These are phyloP conservation scores for Saccharomycopsis fibuligera DNA, from an alignment of 805 yeast species.

Conservation along the genomic window DNA sequence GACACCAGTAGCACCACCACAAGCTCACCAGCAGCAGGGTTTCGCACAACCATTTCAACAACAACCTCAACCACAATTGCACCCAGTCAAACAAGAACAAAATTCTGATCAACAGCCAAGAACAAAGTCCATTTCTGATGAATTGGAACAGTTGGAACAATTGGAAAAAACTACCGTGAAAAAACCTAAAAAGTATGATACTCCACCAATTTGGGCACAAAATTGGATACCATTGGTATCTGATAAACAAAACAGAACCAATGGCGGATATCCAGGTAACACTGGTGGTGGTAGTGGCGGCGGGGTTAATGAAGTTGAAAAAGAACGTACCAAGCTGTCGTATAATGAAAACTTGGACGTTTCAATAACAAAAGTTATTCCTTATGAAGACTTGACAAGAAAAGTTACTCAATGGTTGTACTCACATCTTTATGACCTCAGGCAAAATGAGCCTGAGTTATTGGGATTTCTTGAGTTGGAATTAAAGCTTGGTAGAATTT, in stretches of 20 bases:
- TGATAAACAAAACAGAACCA: not conserved
- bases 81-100: not conserved
- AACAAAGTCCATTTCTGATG: slow-evolving; percentile 4
- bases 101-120: not conserved
- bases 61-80: not conserved
- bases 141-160: slow-evolving; percentile 12
- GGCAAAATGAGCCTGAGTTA: slow-evolving; percentile 34
- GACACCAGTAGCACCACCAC: no score
- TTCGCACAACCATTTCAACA: slow-evolving; percentile 2
- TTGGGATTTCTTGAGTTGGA: slow-evolving; percentile 63
- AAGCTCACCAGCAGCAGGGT: no score
- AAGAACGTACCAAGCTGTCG: not conserved
- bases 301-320: slow-evolving; percentile 8
- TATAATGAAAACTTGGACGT: slow-evolving; percentile 23
- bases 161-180: slow-evolving; percentile 2
- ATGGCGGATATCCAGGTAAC: not conserved
- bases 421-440: slow-evolving; percentile 67
- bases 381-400: slow-evolving; percentile 74
- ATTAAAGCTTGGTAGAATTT: slow-evolving; percentile 65
- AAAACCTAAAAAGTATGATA: slow-evolving; percentile 18
- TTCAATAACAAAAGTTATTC: slow-evolving; percentile 68
- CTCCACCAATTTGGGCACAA: slow-evolving; percentile 73
- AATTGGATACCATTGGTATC: slow-evolving; percentile 48
- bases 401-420: slow-evolving; percentile 85
- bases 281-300: not conserved